A percentile compares a stretch with the other conserved stretches of the same genome.
phyloP scores from a whole-genome alignment of 140 eudicot species.

The Ambrosia hybrid region DNA sequence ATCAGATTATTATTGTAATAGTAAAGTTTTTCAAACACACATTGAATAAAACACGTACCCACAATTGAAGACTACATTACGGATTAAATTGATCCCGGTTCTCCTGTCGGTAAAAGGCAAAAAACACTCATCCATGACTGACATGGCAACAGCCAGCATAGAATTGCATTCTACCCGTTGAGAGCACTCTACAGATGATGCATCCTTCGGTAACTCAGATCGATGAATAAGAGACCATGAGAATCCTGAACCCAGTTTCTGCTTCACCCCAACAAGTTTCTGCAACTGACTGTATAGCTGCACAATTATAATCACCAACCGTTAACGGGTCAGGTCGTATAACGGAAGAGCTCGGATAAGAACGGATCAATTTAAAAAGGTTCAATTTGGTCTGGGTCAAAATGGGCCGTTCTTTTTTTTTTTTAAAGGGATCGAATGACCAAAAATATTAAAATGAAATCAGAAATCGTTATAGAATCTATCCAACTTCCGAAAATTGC shows the following conservation, averaged over 20 bases:
- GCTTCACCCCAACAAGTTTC: conserved; percentile 81
- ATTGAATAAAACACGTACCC: conserved; percentile 49
- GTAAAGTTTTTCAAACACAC: not conserved
- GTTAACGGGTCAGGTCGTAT: no score
- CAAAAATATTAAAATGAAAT: no score
- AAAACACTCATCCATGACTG: conserved; percentile 90
- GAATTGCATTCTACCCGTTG: conserved; percentile 77
- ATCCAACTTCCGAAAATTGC: no score
- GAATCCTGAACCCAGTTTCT: conserved; percentile 71
- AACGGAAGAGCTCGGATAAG: no score
- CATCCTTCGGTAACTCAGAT: conserved; percentile 45
- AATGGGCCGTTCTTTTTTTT: no score
- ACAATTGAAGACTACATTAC: conserved; percentile 76
- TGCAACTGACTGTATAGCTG: conserved; percentile 64
- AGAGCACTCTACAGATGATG: conserved; percentile 41
- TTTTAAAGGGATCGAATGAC: no score
- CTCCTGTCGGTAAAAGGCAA: conserved; percentile 72
- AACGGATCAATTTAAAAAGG: no score
- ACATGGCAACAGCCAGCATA: conserved; percentile 79
- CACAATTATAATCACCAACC: conserved; percentile 21
- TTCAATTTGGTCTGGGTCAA: no score
- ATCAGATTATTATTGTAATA: not conserved
- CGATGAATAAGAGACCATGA: conserved; percentile 83
- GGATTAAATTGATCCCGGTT: conserved; percentile 74
- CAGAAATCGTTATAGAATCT: no score